Conservation (phyloP, 495 filamentous ascomycete genomes). For the Tuber aestivum region DNA sequence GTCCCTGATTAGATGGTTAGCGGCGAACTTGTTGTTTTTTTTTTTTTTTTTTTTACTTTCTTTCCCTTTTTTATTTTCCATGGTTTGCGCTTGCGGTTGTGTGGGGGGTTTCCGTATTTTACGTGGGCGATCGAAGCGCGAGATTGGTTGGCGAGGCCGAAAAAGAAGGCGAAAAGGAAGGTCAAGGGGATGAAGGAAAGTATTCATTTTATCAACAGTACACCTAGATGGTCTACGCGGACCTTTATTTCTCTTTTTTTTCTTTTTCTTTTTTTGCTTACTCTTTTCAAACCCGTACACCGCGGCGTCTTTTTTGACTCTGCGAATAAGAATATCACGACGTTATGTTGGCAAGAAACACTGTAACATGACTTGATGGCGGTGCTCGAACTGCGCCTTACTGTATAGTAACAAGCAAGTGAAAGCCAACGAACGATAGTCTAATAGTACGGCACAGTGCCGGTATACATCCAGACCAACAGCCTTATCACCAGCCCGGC, state of each 20-base stretch:
- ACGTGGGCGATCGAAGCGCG: neutral
- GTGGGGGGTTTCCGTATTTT: neutral
- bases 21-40: neutral
- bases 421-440: no score
- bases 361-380: neutral
- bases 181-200: neutral
- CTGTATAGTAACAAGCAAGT: no score
- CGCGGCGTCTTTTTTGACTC: neutral
- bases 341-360: neutral
- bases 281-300: neutral
- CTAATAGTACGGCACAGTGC: no score
- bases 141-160: neutral
- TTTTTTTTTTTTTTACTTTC: neutral
- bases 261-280: neutral
- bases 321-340: neutral
- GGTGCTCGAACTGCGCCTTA: no score
- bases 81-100: neutral
- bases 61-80: neutral
- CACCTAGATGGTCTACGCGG: neutral
- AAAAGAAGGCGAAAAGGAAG: neutral
- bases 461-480: no score
- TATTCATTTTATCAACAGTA: no score
- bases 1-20: constrained; percentile 1
- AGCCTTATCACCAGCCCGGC: no score
- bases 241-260: neutral